phyloP scores from a whole-genome alignment of 768 basidiomycete genomes.

The Albatrellus ellisii region DNA sequence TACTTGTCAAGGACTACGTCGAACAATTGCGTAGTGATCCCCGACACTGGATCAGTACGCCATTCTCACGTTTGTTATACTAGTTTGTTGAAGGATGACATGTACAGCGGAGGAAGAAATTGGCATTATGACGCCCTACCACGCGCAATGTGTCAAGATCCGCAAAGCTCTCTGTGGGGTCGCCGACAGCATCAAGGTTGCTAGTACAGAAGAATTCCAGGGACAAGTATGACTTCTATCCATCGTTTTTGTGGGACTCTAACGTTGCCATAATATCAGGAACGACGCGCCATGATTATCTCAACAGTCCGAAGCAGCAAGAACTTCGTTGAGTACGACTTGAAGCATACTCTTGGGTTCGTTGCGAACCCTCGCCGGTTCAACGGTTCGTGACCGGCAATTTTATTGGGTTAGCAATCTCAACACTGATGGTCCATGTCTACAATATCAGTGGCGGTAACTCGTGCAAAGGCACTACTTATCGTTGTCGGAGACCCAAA shows the following conservation, averaged over 20 bases:
- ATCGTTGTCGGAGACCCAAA: constrained; percentile 45
- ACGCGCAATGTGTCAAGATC: constrained; percentile 43
- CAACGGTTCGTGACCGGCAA: constrained; percentile 13
- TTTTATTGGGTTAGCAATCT: neutral
- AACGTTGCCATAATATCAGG: constrained; percentile 14
- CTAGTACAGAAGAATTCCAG: constrained; percentile 56
- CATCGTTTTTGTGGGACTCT: neutral
- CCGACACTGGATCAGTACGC: constrained; percentile 27
- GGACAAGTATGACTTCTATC: constrained; percentile 30
- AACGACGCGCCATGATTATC: constrained; percentile 27
- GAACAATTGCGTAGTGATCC: constrained; percentile 15
- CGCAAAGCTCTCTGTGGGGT: constrained; percentile 22
- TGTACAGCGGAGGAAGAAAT: constrained; percentile 35
- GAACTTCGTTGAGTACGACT: constrained; percentile 16
- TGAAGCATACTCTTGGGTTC: constrained; percentile 18
- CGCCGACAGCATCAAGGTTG: constrained; percentile 35
- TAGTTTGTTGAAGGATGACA: neutral
- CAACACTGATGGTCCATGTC: neutral
- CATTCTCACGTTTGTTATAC: neutral
- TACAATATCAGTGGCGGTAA: constrained; percentile 35
- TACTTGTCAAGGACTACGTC: constrained; percentile 38
- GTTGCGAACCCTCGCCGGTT: constrained; percentile 20
- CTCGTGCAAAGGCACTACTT: constrained; percentile 43
- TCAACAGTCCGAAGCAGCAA: constrained; percentile 26
- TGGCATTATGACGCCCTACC: constrained; percentile 50